Conservation (phyloP, 176 grass and related monocot genomes). For the Carex scoparia region DNA sequence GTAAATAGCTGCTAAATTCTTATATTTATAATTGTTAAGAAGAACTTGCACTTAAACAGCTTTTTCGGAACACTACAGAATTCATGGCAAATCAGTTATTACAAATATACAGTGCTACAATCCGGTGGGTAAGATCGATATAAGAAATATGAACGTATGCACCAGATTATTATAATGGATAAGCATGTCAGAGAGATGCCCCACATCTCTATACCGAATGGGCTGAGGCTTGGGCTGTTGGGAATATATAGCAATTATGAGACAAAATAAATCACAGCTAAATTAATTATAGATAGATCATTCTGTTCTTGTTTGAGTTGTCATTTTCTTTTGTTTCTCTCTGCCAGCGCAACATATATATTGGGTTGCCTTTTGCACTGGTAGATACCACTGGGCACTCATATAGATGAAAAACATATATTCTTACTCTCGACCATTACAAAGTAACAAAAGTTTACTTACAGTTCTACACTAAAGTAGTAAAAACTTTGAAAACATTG, state of each 20-base stretch:
- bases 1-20: not conserved
- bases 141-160: not conserved
- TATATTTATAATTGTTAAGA: not conserved
- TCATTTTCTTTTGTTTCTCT: not conserved
- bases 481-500: too few relatives aligned
- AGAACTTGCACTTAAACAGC: not conserved
- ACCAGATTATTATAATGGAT: conserved; percentile 82
- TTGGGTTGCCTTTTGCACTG: not conserved
- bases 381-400: not conserved
- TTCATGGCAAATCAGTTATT: not conserved
- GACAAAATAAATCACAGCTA: conserved; percentile 1
- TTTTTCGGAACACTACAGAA: not conserved
- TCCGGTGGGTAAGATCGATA: not conserved
- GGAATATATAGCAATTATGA: conserved; percentile 73
- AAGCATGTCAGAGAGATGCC: conserved; percentile 86
- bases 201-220: conserved; percentile 70
- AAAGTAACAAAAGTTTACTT: not conserved
- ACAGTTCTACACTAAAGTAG: too few relatives aligned
- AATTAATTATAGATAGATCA: not conserved
- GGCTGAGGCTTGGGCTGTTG: conserved; percentile 96
- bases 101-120: not conserved
- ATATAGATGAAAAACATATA: not conserved
- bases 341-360: not conserved
- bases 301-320: not conserved
- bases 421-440: not conserved